Evolutionary conservation across 768 basidiomycete genomes (phyloP).

Genomic region (Phanerochaete sordida): DNA sequence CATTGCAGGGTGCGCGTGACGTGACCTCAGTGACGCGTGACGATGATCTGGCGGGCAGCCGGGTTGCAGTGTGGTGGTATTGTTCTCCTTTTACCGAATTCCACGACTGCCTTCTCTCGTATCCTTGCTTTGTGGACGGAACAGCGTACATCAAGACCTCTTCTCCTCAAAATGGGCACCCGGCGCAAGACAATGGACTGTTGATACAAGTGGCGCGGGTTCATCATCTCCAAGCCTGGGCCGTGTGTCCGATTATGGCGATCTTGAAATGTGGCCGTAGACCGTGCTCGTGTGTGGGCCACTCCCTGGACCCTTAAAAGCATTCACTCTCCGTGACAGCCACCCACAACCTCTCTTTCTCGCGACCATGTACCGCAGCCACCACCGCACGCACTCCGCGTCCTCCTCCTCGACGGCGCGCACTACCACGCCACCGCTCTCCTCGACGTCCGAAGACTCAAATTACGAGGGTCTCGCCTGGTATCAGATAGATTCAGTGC

Average conservation of each 20-base stretch:
- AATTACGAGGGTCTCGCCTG: neutral
- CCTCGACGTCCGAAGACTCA: neutral
- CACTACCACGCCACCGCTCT: neutral
- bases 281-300: constrained; percentile 1
- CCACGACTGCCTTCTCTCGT: neutral
- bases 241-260: constrained; percentile 2
- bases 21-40: neutral
- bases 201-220: neutral
- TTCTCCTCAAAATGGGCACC: neutral
- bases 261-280: neutral
- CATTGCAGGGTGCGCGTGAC: neutral
- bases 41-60: neutral
- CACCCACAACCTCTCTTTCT: neutral
- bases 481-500: neutral
- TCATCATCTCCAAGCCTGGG: constrained; percentile 1
- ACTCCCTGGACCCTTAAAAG: constrained; percentile 1
- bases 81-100: neutral
- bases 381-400: neutral
- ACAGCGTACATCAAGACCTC: neutral
- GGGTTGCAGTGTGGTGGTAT: neutral
- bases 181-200: neutral
- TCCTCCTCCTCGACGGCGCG: neutral
- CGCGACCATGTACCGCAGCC: neutral
- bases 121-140: neutral
- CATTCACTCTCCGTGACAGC: neutral